Evolutionary conservation across 2,329 filamentous ascomycete species (phyloP), one percentile per base, ranked within the genome.

Genomic region (Hypoxylon sp.): DNA sequence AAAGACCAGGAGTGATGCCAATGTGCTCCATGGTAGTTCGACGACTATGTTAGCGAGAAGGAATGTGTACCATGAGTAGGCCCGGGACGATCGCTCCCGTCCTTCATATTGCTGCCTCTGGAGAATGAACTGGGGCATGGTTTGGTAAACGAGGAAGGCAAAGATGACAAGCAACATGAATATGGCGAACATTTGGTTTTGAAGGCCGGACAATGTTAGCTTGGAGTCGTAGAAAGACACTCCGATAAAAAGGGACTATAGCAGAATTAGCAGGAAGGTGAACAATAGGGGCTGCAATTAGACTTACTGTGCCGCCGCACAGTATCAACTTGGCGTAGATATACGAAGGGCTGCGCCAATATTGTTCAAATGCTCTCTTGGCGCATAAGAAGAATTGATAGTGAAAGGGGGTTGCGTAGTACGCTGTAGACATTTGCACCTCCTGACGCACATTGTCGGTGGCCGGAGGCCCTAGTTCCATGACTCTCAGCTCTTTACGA

Each of bases 101-200:
- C 92, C 91, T 79, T 94, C 92, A 78, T 94, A 94, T 0, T 94
- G 83, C 0, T 89, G 85, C 17, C 92, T 87, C 73, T 93, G 91
- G 0, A 89, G 89, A 70, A 94, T 84, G 73, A 94, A 94, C 59
- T 91, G 88, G 0, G 92, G 92, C 86, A 93, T 93, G 19, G 91
- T 90, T 76, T 92, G 90, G 70, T 92, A 88, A 0, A 91, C 87
- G 13, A 93, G 80, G 10, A 89, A 87, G 15, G 88, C 87, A 76
- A 94, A 94, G 75, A 94, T 91, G 21, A 90, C 93, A 62, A 88
- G 86, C 56, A 93, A 79, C 88, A 93, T 91, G 80, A 94, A 94
- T 44, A 93, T 88, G 51, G 86, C 85, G 78, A 94, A 94, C 76
- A 94, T 84, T 57, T 92, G 87, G 75, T 91, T 92, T 74, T 93